phyloP scores from a whole-genome alignment of 2,329 filamentous ascomycete species.

The Pseudopyrenochaeta lycopersici region DNA sequence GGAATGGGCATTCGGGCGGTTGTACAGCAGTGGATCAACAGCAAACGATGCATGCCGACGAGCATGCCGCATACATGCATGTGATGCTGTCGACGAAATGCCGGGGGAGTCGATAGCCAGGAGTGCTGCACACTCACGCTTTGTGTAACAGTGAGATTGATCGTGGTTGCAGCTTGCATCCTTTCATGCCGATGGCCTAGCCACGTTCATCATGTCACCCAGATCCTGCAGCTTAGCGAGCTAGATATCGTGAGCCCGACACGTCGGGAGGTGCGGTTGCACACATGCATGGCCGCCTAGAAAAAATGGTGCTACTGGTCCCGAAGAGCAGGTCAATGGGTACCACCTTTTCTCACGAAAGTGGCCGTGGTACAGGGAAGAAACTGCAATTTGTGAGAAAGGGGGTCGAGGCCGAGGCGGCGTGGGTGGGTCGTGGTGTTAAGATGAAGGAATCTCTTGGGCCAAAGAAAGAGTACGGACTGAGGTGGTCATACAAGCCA shows the following conservation, averaged over 20 bases:
- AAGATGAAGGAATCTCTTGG: neutral
- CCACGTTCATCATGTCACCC: constrained; percentile 5
- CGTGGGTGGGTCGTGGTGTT: neutral
- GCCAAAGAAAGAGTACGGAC: neutral
- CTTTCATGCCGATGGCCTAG: neutral
- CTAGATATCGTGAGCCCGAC: constrained; percentile 9
- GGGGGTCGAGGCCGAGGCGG: neutral
- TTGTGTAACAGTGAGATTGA: constrained; percentile 11
- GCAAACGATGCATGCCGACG: constrained; percentile 3
- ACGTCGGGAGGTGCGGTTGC: constrained; percentile 5
- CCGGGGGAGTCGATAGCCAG: constrained; percentile 11
- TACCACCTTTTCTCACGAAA: constrained; percentile 14
- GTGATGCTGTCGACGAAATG: neutral
- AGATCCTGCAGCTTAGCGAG: constrained; percentile 22
- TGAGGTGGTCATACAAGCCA: constrained; percentile 6
- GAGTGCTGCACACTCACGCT: constrained; percentile 1
- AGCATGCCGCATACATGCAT: constrained; percentile 6
- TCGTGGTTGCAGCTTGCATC: constrained; percentile 10
- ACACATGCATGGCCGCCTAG: constrained; percentile 22
- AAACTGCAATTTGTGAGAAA: constrained; percentile 10
- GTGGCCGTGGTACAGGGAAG: constrained; percentile 9
- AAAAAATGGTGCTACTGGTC: constrained; percentile 4
- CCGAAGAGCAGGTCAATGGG: constrained; percentile 7
- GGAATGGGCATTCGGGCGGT: neutral
- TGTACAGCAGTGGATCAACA: constrained; percentile 1